These are phyloP conservation scores for Mycothermus thermophilus DNA, from an alignment of 495 filamentous ascomycete species.

Conservation along the genomic window DNA sequence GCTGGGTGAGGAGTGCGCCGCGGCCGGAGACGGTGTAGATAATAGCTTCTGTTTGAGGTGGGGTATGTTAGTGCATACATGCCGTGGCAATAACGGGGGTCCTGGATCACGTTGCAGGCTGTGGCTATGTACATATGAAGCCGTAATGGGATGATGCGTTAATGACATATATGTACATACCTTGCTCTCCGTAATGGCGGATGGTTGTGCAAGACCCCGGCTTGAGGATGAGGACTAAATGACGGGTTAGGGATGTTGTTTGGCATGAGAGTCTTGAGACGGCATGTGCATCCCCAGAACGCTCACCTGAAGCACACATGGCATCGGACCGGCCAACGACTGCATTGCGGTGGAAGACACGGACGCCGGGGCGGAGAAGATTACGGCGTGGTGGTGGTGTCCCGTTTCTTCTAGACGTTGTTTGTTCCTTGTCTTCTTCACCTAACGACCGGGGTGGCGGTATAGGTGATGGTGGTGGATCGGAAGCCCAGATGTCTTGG, in stretches of 20 bases:
- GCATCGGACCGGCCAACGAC: constrained; percentile 44
- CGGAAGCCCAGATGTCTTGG: constrained; percentile 13
- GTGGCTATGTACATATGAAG: too few relatives aligned
- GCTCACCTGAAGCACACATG: constrained; percentile 42
- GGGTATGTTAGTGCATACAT: not conserved
- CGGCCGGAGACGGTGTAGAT: constrained; percentile 31
- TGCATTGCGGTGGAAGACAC: constrained; percentile 42
- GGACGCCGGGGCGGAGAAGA: constrained; percentile 32
- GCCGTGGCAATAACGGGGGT: not conserved
- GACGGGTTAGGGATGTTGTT: not conserved
- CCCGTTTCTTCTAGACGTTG: too few relatives aligned
- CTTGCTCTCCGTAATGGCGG: constrained; percentile 37
- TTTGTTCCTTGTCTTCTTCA: constrained; percentile 11
- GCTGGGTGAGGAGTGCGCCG: constrained; percentile 26
- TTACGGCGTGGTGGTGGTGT: too few relatives aligned
- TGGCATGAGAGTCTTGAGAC: too few relatives aligned
- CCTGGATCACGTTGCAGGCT: too few relatives aligned
- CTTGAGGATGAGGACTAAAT: constrained; percentile 31
- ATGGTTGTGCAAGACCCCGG: constrained; percentile 27
- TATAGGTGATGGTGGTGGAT: constrained; percentile 12
- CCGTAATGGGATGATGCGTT: constrained; percentile 6
- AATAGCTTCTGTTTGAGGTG: constrained; percentile 27
- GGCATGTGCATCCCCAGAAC: too few relatives aligned
- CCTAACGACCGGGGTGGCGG: too few relatives aligned
- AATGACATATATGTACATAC: constrained; percentile 13